Evolutionary conservation across 345 rosid genomes (phyloP).

Genomic region (Rubroshorea leprosula): DNA sequence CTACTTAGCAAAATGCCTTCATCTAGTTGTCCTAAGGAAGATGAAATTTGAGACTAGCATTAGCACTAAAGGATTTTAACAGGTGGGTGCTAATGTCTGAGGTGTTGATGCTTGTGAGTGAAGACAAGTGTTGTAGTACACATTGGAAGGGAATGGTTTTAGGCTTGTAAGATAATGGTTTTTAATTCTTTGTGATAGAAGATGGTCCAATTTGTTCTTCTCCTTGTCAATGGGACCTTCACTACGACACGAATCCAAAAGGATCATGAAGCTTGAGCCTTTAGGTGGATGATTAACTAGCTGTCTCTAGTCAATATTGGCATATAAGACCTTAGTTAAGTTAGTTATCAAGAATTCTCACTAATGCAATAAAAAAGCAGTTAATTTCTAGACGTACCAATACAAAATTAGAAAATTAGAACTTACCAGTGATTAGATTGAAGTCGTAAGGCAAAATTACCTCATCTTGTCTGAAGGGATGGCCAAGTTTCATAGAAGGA

Average conservation of each 20-base stretch:
- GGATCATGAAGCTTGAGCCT: too few relatives aligned
- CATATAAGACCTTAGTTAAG: too few relatives aligned
- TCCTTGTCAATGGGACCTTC: too few relatives aligned
- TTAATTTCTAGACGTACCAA: too few relatives aligned
- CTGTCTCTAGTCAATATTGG: slow-evolving; percentile 42
- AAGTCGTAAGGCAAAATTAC: slow-evolving; percentile 85
- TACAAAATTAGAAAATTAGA: too few relatives aligned
- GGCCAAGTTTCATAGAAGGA: too few relatives aligned
- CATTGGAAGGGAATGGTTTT: slow-evolving; percentile 39
- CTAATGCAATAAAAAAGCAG: too few relatives aligned
- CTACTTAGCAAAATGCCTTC: slow-evolving; percentile 71
- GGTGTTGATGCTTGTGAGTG: slow-evolving; percentile 46
- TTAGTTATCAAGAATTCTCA: too few relatives aligned
- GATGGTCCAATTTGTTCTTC: too few relatives aligned
- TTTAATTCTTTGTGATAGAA: background rate
- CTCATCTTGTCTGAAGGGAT: slow-evolving; percentile 52
- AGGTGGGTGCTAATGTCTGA: slow-evolving; percentile 51
- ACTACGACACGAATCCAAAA: too few relatives aligned
- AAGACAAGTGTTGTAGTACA: slow-evolving; percentile 46
- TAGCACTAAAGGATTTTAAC: slow-evolving; percentile 46
- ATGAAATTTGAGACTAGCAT: slow-evolving; percentile 57
- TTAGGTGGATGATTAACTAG: too few relatives aligned
- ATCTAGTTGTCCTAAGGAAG: slow-evolving; percentile 29
- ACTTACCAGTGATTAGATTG: slow-evolving; percentile 63
- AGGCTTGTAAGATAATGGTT: background rate